Conservation (phyloP, 2,329 filamentous ascomycete genomes). For the Bipolaris cookei region DNA sequence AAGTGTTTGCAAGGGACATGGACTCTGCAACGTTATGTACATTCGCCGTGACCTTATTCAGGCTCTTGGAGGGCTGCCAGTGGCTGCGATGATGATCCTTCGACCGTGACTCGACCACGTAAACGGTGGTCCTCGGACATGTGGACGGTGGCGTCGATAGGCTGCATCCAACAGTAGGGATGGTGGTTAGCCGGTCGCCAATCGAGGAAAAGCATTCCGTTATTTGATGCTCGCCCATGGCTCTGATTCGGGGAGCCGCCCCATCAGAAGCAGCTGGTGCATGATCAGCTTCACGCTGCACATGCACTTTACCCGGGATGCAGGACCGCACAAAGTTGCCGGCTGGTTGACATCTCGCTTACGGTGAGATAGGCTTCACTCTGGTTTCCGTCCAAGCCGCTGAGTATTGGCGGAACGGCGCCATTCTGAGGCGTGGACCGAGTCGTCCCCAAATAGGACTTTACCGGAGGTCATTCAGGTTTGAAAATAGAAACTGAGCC, state of each 20-base stretch:
- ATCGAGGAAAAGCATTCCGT: slow-evolving; percentile 23
- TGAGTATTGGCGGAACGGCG: slow-evolving; percentile 10
- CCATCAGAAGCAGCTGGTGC: slow-evolving; percentile 15
- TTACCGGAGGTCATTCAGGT: not conserved
- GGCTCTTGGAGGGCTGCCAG: slow-evolving; percentile 15
- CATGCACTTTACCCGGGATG: slow-evolving; percentile 40
- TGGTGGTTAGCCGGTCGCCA: slow-evolving; percentile 30
- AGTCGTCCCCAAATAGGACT: not conserved
- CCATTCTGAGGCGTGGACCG: slow-evolving; percentile 6
- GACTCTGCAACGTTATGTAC: slow-evolving; percentile 24
- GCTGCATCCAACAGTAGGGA: slow-evolving; percentile 22
- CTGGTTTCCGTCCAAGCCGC: slow-evolving; percentile 12
- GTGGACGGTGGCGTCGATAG: slow-evolving; percentile 19
- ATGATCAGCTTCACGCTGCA: slow-evolving; percentile 23
- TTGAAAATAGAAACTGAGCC: not conserved
- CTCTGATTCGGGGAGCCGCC: slow-evolving; percentile 27
- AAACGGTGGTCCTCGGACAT: slow-evolving; percentile 16
- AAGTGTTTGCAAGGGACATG: slow-evolving; percentile 11
- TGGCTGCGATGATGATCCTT: slow-evolving; percentile 22
- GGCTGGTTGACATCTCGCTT: slow-evolving; percentile 27
- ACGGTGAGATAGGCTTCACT: slow-evolving; percentile 21
- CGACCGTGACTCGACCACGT: slow-evolving; percentile 17
- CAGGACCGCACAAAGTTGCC: slow-evolving; percentile 36
- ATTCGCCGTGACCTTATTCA: slow-evolving; percentile 15
- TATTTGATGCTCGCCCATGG: slow-evolving; percentile 4